phyloP scores from a whole-genome alignment of 108 stramenopile genomes.

The Seminavis robusta region DNA sequence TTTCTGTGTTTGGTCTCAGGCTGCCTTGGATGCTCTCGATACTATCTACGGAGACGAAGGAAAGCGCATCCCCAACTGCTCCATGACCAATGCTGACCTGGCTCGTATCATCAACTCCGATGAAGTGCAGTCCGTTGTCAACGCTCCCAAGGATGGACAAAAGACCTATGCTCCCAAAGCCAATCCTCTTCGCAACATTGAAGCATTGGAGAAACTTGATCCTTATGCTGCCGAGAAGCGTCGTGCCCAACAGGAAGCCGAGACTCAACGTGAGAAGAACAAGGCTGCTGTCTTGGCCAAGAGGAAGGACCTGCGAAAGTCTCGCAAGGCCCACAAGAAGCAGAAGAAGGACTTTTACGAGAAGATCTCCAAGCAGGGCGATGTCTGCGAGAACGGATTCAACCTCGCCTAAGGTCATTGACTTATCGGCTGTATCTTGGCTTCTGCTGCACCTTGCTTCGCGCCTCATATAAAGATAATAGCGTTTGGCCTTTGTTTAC shows the following conservation, averaged over 20 bases:
- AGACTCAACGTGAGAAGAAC: conserved; percentile 59
- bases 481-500: too few relatives aligned
- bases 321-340: conserved; percentile 63
- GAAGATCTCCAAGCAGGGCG: conserved; percentile 71
- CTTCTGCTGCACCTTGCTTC: too few relatives aligned
- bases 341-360: conserved; percentile 78
- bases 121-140: conserved; percentile 94
- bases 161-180: conserved; percentile 83
- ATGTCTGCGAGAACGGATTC: conserved; percentile 85
- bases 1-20: conserved; percentile 97
- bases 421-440: too few relatives aligned
- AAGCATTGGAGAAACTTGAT: conserved; percentile 89
- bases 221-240: conserved; percentile 90
- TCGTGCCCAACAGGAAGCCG: conserved; percentile 62
- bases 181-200: conserved; percentile 90
- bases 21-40: conserved; percentile 94
- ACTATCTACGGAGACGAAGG: conserved; percentile 88
- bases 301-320: conserved; percentile 60
- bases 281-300: conserved; percentile 51
- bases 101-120: conserved; percentile 98
- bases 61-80: conserved; percentile 83
- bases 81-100: conserved; percentile 98
- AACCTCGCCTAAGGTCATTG: conserved; percentile 48
- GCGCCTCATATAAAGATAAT: too few relatives aligned
- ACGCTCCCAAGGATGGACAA: conserved; percentile 79